Evolutionary conservation across 345 rosid species (phyloP).

Genomic region (Streptanthus diversifolius): DNA sequence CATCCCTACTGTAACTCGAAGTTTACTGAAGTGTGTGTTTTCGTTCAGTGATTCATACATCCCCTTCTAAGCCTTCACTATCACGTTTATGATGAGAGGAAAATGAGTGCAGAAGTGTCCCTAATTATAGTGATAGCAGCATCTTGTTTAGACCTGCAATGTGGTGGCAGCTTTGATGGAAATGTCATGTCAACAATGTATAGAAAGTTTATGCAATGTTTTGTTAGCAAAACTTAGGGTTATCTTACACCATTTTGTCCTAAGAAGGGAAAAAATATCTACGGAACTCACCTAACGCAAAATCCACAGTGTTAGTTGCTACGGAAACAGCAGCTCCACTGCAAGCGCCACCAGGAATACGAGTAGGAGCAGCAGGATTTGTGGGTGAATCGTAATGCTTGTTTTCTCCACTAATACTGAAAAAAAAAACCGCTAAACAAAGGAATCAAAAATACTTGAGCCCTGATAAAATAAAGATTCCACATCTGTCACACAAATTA

Average conservation of each 20-base stretch:
- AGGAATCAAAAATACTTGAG: neutral
- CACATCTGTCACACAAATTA: too few relatives aligned
- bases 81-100: conserved; percentile 8
- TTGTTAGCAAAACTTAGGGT: neutral
- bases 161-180: neutral
- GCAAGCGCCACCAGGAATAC: conserved; percentile 84
- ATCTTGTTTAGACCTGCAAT: neutral
- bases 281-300: conserved; percentile 60
- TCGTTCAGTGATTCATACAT: neutral
- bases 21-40: neutral
- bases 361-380: conserved; percentile 71
- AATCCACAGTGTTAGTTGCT: conserved; percentile 81
- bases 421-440: conserved; percentile 19
- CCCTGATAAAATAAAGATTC: neutral
- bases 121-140: neutral
- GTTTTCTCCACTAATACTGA: conserved; percentile 86
- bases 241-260: neutral
- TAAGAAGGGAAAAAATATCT: neutral
- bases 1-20: neutral
- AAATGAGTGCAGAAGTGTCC: neutral
- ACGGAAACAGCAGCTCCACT: conserved; percentile 97
- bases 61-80: neutral
- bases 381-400: conserved; percentile 79
- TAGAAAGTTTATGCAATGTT: neutral
- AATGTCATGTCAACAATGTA: neutral